Evolutionary conservation across 1,139 yeast genomes (phyloP), one percentile per base, ranked within the genome.

Genomic region (Hanseniaspora uvarum): DNA sequence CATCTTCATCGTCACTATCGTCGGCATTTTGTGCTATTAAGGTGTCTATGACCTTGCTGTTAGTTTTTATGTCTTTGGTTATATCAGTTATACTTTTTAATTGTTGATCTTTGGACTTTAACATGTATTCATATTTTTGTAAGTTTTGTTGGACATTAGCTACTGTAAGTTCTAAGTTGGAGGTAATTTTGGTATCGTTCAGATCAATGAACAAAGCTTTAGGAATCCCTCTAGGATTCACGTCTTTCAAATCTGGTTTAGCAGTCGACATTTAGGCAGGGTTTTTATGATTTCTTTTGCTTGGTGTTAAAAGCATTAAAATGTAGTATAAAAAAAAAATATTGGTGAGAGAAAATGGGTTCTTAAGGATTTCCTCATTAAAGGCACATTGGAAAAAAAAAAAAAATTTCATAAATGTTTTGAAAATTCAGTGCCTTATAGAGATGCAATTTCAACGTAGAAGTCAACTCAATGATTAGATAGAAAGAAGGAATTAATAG

Each of bases 211-310:
- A 92, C 28, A 95, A 96, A 1, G 98, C 98, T 63, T 86, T 86
- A 11, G 98, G 99, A 56, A 92, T 92, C 1, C 98, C 98, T 59
- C 97, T 76, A 23, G 96, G 92, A 63, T 89, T 89, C 46, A 81
- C 68, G 55, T 65, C 62, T 4, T 69, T 66, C 7, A 64, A 21
- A 28, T 40, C 46, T 18, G 38, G 31, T 18, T 24, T 33, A n/a
- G 52, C 37, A n/a, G 33, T 23, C 11, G 45, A 43, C 46, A 39
- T 45, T 47, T 3, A 26, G 28, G n/a, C 23, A 16, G 16, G 6
- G 7, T 30, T 31, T 44, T 34, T 11, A 6, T 6, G 36, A 11
- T 36, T 14, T 43, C 16, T 30, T 30, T 18, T 7, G 5, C 14
- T 26, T 23, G 37, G 24, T 19, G 26, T 19, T 37, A 36, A 16